Base-by-base conservation (phyloP, 371 early-diverging fungal species). In the Saksenaea vasiformis region DNA sequence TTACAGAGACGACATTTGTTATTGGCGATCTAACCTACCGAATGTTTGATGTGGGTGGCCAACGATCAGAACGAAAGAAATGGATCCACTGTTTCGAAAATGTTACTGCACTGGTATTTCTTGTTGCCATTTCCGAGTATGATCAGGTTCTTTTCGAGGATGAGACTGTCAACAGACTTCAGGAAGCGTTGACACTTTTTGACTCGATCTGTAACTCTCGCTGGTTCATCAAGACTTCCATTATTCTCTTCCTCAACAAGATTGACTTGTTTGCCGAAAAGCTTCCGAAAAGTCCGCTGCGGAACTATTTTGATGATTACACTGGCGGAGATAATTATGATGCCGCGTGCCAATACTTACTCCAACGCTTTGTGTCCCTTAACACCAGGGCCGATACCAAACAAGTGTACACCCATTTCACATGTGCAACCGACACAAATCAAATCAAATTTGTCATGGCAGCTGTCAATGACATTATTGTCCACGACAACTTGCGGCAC, bases 31-130 rank as follows among this genome's bases (percentile, higher is more conserved):
- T 94, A 57, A 93, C 92, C 19, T 92, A 92, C 69, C 79, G 91
- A 44, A 92, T 95, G 93, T 89, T 93, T 71, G 96, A 95, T 75
- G 96, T 95, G 22, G 94, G 96, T 59, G 96, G 96, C 31, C 93
- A 93, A 78, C 82, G 90, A 31, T 87, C 88, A 28, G 92, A 92
- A 71, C 85, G 96, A 60, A 94, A 92, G 66, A 93, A 93, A 74
- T 95, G 96, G 95, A 90, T 92, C 43, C 95, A 94, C 65, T 95
- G 93, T 69, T 90, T 95, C 65, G 96, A 95, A 70, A 92, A 92
- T 65, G 95, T 95, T 19, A 97, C 95, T 0, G 91, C 95, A 3
- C 90, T 97, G 54, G 82, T 97, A 26, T 97, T 95, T 77, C 69
- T 94, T 64, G 96, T 93, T 15, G 70, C 74, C 15, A 67, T 73